phyloP scores from a whole-genome alignment of 2,329 filamentous ascomycete genomes.

The Pyricularia grisea region DNA sequence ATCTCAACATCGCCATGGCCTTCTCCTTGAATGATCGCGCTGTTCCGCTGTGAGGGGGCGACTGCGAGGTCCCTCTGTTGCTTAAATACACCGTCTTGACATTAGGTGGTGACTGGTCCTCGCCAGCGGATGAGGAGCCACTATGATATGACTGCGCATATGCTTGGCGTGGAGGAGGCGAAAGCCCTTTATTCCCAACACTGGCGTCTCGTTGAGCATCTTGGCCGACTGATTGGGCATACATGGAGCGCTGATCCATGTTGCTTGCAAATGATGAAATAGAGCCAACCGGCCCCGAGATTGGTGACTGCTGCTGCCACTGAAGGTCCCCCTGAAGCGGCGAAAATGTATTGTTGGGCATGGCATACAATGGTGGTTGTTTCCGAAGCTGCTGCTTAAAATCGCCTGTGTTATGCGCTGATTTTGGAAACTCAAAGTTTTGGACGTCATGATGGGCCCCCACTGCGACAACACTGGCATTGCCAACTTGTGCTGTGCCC shows the following conservation, averaged over 20 bases:
- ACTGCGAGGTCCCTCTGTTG: not conserved
- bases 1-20: constrained; percentile 9
- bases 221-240: not conserved
- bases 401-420: constrained; percentile 8
- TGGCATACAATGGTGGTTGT: not conserved
- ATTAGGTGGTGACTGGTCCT: not conserved
- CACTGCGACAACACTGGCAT: constrained; percentile 7
- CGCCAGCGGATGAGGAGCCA: not conserved
- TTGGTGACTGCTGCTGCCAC: not conserved
- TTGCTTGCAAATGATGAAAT: not conserved
- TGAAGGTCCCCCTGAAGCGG: not conserved
- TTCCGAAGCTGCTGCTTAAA: not conserved
- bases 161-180: not conserved
- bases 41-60: not conserved
- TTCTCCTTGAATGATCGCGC: constrained; percentile 8
- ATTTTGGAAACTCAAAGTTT: constrained; percentile 5
- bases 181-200: not conserved
- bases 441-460: constrained; percentile 4
- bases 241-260: not conserved
- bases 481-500: not conserved
- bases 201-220: not conserved
- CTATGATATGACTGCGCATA: not conserved
- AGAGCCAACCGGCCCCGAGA: not conserved
- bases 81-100: not conserved
- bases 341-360: not conserved